Conservation (phyloP, 1,284 basidiomycete genomes). For the Calocybe gambosa region DNA sequence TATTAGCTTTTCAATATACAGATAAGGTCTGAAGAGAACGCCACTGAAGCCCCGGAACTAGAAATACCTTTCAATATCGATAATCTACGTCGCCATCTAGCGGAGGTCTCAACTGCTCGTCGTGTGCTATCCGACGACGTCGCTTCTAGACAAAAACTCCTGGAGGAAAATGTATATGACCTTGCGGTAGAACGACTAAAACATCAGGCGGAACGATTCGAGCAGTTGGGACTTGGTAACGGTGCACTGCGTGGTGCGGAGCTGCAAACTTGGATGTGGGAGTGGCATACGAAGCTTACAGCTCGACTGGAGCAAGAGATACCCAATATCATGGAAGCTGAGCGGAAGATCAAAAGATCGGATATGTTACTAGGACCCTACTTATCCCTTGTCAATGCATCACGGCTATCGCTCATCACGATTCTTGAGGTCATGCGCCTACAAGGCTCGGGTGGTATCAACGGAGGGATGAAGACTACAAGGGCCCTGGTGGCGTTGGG, state of each 20-base stretch:
- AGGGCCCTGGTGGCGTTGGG: constrained; percentile 82
- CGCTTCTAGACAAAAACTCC: constrained; percentile 71
- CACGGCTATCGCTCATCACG: constrained; percentile 83
- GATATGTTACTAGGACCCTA: constrained; percentile 44
- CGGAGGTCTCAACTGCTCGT: constrained; percentile 55
- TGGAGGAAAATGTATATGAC: constrained; percentile 83
- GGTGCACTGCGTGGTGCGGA: constrained; percentile 45
- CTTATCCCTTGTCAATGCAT: constrained; percentile 68
- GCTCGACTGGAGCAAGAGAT: constrained; percentile 54
- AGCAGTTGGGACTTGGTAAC: constrained; percentile 49
- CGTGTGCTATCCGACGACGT: constrained; percentile 60
- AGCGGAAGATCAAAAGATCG: constrained; percentile 21
- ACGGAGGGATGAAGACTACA: constrained; percentile 88
- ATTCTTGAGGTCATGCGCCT: constrained; percentile 90
- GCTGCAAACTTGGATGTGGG: constrained; percentile 82
- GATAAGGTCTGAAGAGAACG: constrained; percentile 12
- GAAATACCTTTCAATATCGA: constrained; percentile 70
- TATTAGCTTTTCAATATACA: constrained; percentile 12
- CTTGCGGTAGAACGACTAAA: constrained; percentile 72
- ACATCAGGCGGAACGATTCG: constrained; percentile 58
- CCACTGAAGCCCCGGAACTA: constrained; percentile 24
- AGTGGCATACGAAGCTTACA: constrained; percentile 73
- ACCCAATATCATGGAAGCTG: constrained; percentile 37
- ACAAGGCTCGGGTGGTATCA: constrained; percentile 70
- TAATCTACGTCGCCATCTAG: constrained; percentile 62